Conservation (phyloP, 192 early-diverging fungal species). For the Coemansia sp. region DNA sequence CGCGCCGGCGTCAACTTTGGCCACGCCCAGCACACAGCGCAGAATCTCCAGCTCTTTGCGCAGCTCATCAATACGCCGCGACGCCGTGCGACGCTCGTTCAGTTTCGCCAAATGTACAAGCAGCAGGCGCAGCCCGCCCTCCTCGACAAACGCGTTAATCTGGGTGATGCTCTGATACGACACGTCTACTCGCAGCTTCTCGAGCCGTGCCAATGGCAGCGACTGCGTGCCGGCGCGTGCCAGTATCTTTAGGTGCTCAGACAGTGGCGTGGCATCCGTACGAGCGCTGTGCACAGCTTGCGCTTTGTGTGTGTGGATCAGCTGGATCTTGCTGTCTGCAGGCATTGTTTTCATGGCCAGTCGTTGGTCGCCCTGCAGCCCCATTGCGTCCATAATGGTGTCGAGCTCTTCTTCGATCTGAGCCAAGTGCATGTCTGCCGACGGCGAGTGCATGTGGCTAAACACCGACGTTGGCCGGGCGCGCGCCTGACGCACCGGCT, state of each 20-base stretch:
- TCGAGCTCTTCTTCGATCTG: conserved; percentile 52
- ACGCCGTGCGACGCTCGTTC: conserved; percentile 28
- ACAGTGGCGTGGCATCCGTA: conserved; percentile 21
- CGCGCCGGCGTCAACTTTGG: conserved; percentile 31
- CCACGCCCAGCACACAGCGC: conserved; percentile 37
- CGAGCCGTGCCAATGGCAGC: conserved; percentile 40
- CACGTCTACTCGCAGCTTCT: conserved; percentile 46
- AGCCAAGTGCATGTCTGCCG: conserved; percentile 30
- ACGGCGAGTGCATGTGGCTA: conserved; percentile 13
- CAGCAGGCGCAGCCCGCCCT: conserved; percentile 41
- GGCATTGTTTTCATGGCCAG: conserved; percentile 47
- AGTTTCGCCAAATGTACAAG: conserved; percentile 43
- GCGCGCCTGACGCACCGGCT: conserved; percentile 1
- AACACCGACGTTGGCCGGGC: conserved; percentile 26
- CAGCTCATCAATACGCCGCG: conserved; percentile 39
- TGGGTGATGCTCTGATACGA: conserved; percentile 48
- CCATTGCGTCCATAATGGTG: conserved; percentile 52
- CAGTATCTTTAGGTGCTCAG: conserved; percentile 48
- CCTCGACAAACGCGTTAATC: conserved; percentile 40
- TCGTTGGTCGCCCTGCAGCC: conserved; percentile 38
- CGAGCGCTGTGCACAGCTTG: conserved; percentile 4
- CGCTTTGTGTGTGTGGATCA: conserved; percentile 45
- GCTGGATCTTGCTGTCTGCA: conserved; percentile 39
- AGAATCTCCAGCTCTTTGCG: conserved; percentile 46
- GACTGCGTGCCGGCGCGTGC: conserved; percentile 41